phyloP scores from a whole-genome alignment of 31 red algal genomes.

The Asparagopsis taxiformis region DNA sequence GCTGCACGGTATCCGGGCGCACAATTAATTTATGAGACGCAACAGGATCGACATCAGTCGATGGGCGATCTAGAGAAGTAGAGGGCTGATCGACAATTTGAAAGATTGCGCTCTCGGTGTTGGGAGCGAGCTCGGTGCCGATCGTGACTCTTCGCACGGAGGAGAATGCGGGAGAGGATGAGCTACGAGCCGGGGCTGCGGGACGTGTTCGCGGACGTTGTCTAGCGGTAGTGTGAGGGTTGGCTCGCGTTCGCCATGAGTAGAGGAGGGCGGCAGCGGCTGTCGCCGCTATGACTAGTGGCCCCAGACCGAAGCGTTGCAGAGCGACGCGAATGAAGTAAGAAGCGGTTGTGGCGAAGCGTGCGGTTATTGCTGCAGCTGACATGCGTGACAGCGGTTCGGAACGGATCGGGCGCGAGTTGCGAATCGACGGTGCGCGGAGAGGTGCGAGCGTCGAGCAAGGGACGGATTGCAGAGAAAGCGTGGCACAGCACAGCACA shows the following conservation, averaged over 20 bases:
- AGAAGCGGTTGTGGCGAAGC: background rate
- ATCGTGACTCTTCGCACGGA: background rate
- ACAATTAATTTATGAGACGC: conserved; percentile 14
- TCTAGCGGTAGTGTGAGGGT: background rate
- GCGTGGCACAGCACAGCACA: too few relatives aligned
- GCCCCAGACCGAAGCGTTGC: conserved; percentile 9
- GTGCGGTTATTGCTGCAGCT: background rate
- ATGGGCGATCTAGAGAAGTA: too few relatives aligned
- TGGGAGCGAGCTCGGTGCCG: background rate
- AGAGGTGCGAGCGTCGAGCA: too few relatives aligned
- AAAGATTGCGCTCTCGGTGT: too few relatives aligned
- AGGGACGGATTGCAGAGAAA: too few relatives aligned
- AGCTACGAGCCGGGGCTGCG: background rate
- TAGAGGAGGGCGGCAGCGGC: conserved; percentile 2
- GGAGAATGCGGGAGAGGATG: background rate
- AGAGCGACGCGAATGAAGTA: background rate
- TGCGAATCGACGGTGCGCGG: background rate
- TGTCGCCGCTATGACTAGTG: background rate
- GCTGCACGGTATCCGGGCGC: conserved; percentile 17
- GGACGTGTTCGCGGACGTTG: background rate
- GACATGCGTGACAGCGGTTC: conserved; percentile 1
- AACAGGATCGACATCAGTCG: background rate
- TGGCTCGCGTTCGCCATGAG: background rate
- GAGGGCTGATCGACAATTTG: too few relatives aligned
- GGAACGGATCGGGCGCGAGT: background rate